Evolutionary conservation across 75 land plant genomes (phyloP).

Genomic region (Pinus albicaulis): DNA sequence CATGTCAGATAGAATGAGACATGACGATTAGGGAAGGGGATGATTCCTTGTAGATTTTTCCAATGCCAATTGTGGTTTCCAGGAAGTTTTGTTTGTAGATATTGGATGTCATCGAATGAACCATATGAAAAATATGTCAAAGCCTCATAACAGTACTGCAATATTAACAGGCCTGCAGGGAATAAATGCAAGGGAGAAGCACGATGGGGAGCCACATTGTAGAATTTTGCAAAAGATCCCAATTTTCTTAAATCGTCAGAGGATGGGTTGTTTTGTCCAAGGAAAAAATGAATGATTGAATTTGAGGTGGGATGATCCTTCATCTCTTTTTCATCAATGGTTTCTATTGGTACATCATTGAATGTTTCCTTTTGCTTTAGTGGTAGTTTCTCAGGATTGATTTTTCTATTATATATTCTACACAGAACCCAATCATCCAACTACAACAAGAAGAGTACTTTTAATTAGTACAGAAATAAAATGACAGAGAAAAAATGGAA

Average conservation of each 20-base stretch:
- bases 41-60: too few species aligned
- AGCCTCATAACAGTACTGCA: too few species aligned
- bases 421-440: conserved; percentile 2
- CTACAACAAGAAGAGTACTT: not conserved
- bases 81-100: too few species aligned
- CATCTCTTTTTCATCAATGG: not conserved
- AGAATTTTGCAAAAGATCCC: not conserved
- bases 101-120: too few species aligned
- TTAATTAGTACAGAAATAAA: not conserved
- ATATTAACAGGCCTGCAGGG: too few species aligned
- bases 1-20: too few species aligned
- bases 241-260: too few species aligned
- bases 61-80: too few species aligned
- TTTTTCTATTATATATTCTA: not conserved
- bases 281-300: not conserved
- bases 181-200: not conserved
- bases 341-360: not conserved
- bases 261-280: not conserved
- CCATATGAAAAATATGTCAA: too few species aligned
- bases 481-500: too few species aligned
- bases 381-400: not conserved
- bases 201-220: not conserved
- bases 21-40: too few species aligned
- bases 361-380: not conserved
- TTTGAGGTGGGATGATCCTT: not conserved